Conservation (phyloP, 1,139 yeast genomes). For the Hyphopichia pseudoburtonii region DNA sequence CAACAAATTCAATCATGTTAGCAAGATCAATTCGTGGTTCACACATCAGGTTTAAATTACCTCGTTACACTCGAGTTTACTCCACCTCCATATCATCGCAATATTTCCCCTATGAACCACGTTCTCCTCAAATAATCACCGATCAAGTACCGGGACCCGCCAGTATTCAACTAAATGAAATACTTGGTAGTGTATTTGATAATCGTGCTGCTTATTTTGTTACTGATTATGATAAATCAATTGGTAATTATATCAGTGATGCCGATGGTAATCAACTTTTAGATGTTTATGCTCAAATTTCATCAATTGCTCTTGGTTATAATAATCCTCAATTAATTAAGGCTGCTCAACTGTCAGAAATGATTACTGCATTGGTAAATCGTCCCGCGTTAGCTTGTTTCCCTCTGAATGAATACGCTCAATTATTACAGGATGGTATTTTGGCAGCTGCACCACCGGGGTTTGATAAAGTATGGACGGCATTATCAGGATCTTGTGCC, state of each 20-base stretch:
- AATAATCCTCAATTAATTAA: slow-evolving; percentile 68
- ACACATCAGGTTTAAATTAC: too few species aligned
- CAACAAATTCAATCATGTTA: too few species aligned
- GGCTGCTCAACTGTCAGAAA: slow-evolving; percentile 62
- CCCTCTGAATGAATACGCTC: slow-evolving; percentile 57
- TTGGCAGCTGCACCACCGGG: slow-evolving; percentile 72
- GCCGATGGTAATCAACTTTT: slow-evolving; percentile 65
- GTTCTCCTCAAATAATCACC: slow-evolving; percentile 47
- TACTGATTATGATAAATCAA: slow-evolving; percentile 61
- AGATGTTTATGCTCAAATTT: slow-evolving; percentile 71
- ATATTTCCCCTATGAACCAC: slow-evolving; percentile 55
- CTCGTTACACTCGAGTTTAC: too few species aligned
- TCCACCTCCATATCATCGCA: slow-evolving; percentile 4
- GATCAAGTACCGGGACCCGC: slow-evolving; percentile 62
- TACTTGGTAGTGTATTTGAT: slow-evolving; percentile 59
- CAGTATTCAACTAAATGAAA: slow-evolving; percentile 44
- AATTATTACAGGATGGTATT: slow-evolving; percentile 54
- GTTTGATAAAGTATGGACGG: slow-evolving; percentile 64
- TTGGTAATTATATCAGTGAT: slow-evolving; percentile 72
- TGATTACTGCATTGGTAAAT: slow-evolving; percentile 66
- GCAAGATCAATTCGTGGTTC: neutral
- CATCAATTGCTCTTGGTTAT: slow-evolving; percentile 74
- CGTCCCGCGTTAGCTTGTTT: slow-evolving; percentile 78
- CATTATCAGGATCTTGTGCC: slow-evolving; percentile 73
- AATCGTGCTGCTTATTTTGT: slow-evolving; percentile 69